These are phyloP conservation scores for Penicillium italicum DNA, from an alignment of 2,329 filamentous ascomycete species.

Conservation along the genomic window DNA sequence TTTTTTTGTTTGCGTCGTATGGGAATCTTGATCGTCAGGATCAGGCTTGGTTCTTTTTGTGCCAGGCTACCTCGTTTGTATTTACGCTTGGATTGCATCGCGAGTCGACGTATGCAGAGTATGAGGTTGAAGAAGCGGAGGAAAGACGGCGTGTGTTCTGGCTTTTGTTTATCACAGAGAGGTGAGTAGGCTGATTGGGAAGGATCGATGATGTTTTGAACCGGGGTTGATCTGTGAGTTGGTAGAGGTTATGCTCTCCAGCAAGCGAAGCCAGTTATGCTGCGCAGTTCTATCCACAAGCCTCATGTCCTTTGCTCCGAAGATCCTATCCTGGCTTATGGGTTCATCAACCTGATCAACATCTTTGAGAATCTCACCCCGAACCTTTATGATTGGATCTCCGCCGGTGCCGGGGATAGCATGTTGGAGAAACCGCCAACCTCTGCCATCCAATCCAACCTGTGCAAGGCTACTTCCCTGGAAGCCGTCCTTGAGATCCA, in stretches of 20 bases:
- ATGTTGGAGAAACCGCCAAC: constrained; percentile 30
- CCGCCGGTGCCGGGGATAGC: constrained; percentile 33
- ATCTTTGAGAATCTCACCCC: constrained; percentile 40
- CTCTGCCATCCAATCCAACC: constrained; percentile 50
- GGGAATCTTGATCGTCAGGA: constrained; percentile 70
- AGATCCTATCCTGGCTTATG: constrained; percentile 40
- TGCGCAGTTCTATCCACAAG: constrained; percentile 63
- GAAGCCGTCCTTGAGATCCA: constrained; percentile 60
- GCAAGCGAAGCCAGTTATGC: constrained; percentile 64
- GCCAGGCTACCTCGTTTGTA: constrained; percentile 68
- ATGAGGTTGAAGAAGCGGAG: constrained; percentile 53
- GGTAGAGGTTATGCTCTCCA: constrained; percentile 67
- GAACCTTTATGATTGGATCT: constrained; percentile 40
- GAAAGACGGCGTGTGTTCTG: constrained; percentile 67
- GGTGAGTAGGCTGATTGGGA: constrained; percentile 44
- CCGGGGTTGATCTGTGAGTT: not conserved
- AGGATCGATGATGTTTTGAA: not conserved
- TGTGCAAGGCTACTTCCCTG: constrained; percentile 53
- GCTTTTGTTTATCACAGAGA: constrained; percentile 68
- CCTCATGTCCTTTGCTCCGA: constrained; percentile 62
- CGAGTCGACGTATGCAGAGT: constrained; percentile 49
- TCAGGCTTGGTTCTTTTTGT: constrained; percentile 74
- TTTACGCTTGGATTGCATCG: constrained; percentile 44
- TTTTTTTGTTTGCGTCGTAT: constrained; percentile 71
- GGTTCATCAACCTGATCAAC: constrained; percentile 41